These are phyloP conservation scores for Xanthoparmelia taractica DNA, from an alignment of 495 filamentous ascomycete genomes.

Conservation along the genomic window DNA sequence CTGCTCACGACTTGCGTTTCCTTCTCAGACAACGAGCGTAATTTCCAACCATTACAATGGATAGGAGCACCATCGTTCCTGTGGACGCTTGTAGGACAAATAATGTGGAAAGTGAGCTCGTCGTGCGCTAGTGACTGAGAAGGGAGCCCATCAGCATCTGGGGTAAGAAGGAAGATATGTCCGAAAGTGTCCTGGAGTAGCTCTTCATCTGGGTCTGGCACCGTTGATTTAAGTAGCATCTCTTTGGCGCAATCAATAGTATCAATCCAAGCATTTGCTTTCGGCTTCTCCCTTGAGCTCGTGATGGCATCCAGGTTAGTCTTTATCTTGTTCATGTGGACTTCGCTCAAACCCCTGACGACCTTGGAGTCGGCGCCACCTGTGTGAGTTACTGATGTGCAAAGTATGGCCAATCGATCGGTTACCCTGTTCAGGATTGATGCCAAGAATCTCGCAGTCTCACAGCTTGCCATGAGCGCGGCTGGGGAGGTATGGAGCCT, in stretches of 20 bases:
- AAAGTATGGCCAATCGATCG: constrained; percentile 24
- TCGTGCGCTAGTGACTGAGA: constrained; percentile 17
- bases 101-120: constrained; percentile 24
- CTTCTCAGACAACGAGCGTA: constrained; percentile 19
- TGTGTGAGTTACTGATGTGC: constrained; percentile 9
- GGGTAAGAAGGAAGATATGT: constrained; percentile 29
- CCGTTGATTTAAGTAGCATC: constrained; percentile 14
- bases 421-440: constrained; percentile 18
- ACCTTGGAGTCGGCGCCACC: constrained; percentile 8
- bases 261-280: constrained; percentile 2
- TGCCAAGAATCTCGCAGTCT: constrained; percentile 23
- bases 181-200: constrained; percentile 18
- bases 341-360: constrained; percentile 19
- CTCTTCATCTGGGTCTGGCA: constrained; percentile 8
- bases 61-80: constrained; percentile 12
- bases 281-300: constrained; percentile 14
- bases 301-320: constrained; percentile 22
- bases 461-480: constrained; percentile 25
- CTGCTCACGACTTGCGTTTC: constrained; percentile 12
- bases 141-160: constrained; percentile 11
- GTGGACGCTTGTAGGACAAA: constrained; percentile 21
- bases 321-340: constrained; percentile 14
- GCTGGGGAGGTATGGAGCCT: constrained; percentile 25
- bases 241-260: constrained; percentile 19
- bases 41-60: constrained; percentile 28